phyloP scores from a whole-genome alignment of 1,284 basidiomycete genomes.

The Boletellus deceptivus region DNA sequence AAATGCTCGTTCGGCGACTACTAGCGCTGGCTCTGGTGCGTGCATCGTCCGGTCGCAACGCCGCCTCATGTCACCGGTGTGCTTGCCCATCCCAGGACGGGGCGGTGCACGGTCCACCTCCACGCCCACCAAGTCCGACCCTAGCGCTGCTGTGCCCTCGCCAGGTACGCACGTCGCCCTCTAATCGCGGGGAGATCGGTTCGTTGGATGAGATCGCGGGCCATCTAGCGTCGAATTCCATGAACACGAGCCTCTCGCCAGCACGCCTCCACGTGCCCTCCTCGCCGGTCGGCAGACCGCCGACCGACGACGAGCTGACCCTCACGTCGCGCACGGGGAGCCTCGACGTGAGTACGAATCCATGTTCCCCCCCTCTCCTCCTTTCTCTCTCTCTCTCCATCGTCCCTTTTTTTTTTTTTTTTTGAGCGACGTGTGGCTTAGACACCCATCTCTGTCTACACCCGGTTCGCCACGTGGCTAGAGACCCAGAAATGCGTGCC shows the following conservation, averaged over 20 bases:
- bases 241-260: neutral
- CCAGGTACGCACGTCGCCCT: conserved; percentile 10
- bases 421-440: neutral
- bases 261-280: neutral
- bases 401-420: no score
- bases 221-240: neutral
- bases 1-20: neutral
- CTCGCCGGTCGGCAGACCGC: neutral
- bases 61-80: neutral
- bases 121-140: neutral
- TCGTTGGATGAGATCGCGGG: neutral
- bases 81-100: neutral
- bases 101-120: neutral
- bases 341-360: conserved; percentile 12
- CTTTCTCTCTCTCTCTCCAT: neutral
- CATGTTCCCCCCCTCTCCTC: no score
- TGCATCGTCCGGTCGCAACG: neutral
- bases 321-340: neutral
- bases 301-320: neutral
- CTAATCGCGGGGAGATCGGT: neutral
- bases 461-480: conserved; percentile 22
- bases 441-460: conserved; percentile 14
- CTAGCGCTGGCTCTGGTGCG: neutral
- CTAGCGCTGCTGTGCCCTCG: neutral
- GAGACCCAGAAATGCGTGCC: conserved; percentile 12